Evolutionary conservation across 2,329 filamentous ascomycete genomes (phyloP).

Genomic region (Atkinsonella hypoxylon): DNA sequence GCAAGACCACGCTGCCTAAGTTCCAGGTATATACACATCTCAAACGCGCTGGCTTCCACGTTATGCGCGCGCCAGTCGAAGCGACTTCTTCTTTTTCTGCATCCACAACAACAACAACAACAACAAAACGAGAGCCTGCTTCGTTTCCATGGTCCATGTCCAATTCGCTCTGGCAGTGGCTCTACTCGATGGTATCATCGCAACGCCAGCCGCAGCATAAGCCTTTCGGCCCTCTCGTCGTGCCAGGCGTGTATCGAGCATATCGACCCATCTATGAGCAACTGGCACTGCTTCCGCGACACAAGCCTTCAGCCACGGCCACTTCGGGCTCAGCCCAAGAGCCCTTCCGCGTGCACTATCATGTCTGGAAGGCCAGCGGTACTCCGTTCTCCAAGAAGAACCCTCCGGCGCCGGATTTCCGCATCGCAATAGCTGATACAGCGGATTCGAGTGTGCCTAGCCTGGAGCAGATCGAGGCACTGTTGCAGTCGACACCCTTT

Average conservation of each 20-base stretch:
- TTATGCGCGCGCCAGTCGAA: constrained; percentile 51
- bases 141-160: constrained; percentile 8
- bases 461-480: constrained; percentile 53
- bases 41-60: constrained; percentile 70
- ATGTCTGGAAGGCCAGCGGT: constrained; percentile 62
- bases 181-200: constrained; percentile 34
- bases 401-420: constrained; percentile 70
- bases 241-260: constrained; percentile 52
- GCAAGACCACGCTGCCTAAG: constrained; percentile 58
- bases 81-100: constrained; percentile 1
- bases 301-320: constrained; percentile 39
- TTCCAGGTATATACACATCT: constrained; percentile 83
- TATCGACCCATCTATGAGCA: constrained; percentile 64
- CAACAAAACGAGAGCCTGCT: background rate
- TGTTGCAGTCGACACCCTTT: constrained; percentile 64
- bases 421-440: constrained; percentile 70
- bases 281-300: constrained; percentile 59
- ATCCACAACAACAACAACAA: too few species aligned
- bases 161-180: constrained; percentile 37
- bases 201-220: constrained; percentile 15
- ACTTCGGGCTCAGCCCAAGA: constrained; percentile 20
- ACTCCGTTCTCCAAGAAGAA: constrained; percentile 64
- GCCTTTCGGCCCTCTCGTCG: constrained; percentile 45
- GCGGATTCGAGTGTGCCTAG: constrained; percentile 60
- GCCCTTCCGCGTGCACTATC: constrained; percentile 63